These are phyloP conservation scores for Leccinum variicolor DNA, from an alignment of 768 basidiomycete species.

Conservation along the genomic window DNA sequence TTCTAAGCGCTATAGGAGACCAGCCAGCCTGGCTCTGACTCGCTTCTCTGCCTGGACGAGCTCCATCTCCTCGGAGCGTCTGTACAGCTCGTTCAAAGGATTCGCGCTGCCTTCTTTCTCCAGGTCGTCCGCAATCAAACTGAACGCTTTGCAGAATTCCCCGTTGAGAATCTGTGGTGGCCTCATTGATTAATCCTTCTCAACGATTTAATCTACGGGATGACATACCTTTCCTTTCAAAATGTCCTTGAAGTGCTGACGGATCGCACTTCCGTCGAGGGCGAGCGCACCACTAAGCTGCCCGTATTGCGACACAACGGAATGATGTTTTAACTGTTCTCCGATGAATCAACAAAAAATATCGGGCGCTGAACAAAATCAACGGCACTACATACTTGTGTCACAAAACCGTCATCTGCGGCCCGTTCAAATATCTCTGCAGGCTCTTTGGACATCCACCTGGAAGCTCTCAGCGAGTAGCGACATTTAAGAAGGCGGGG, in stretches of 20 bases:
- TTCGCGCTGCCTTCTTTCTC: slow-evolving; percentile 54
- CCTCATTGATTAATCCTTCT: neutral
- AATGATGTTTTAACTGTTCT: slow-evolving; percentile 55
- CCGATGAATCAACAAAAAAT: neutral
- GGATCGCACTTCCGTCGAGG: slow-evolving; percentile 47
- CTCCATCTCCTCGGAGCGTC: slow-evolving; percentile 46
- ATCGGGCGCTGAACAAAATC: neutral
- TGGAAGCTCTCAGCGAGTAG: slow-evolving; percentile 14
- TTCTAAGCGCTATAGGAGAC: slow-evolving; percentile 26
- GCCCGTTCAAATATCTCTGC: slow-evolving; percentile 68
- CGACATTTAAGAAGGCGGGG: neutral
- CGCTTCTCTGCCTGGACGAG: slow-evolving; percentile 58
- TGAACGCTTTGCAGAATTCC: slow-evolving; percentile 54
- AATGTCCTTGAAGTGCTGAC: slow-evolving; percentile 56
- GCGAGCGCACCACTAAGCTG: slow-evolving; percentile 56
- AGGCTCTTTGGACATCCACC: slow-evolving; percentile 75
- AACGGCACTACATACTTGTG: slow-evolving; percentile 36
- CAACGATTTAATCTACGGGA: neutral
- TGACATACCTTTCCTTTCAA: slow-evolving; percentile 49
- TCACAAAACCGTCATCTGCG: slow-evolving; percentile 63
- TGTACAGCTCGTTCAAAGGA: slow-evolving; percentile 54
- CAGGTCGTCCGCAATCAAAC: slow-evolving; percentile 51
- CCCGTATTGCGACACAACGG: slow-evolving; percentile 59
- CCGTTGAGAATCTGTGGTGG: slow-evolving; percentile 50
- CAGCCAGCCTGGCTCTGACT: slow-evolving; percentile 48